Conservation (phyloP, 169 alveolate species). For the Cryptosporidium sp. region DNA sequence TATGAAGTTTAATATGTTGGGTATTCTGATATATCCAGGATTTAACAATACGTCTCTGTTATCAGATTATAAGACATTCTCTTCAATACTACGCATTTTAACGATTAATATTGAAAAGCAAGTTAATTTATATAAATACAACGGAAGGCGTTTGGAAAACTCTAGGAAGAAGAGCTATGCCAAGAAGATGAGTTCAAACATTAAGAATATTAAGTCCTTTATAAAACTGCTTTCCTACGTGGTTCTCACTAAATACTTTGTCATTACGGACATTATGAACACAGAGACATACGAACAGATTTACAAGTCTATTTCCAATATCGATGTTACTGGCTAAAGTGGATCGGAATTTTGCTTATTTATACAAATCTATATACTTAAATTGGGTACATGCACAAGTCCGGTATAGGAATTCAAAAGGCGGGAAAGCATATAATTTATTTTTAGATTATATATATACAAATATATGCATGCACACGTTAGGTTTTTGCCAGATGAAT, state of each 20-base stretch:
- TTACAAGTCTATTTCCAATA: neutral
- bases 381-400: neutral
- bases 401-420: neutral
- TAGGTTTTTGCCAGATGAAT: neutral
- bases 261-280: neutral
- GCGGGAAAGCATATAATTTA: neutral
- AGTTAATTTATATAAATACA: neutral
- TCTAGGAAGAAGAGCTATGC: neutral
- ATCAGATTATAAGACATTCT: neutral
- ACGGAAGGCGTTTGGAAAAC: neutral
- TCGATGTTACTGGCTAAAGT: too few species aligned
- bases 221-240: neutral
- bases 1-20: neutral
- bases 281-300: neutral
- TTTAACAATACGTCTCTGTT: neutral
- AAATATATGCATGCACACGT: neutral
- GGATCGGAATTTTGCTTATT: too few species aligned
- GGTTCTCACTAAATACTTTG: neutral
- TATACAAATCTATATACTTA: too few species aligned
- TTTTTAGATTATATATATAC: neutral
- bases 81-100: neutral
- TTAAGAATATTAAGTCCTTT: neutral
- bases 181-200: neutral
- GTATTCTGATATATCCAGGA: neutral
- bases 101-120: neutral